Evolutionary conservation across 805 yeast genomes (phyloP).

Genomic region (Cyberlindnera mississippiensis): DNA sequence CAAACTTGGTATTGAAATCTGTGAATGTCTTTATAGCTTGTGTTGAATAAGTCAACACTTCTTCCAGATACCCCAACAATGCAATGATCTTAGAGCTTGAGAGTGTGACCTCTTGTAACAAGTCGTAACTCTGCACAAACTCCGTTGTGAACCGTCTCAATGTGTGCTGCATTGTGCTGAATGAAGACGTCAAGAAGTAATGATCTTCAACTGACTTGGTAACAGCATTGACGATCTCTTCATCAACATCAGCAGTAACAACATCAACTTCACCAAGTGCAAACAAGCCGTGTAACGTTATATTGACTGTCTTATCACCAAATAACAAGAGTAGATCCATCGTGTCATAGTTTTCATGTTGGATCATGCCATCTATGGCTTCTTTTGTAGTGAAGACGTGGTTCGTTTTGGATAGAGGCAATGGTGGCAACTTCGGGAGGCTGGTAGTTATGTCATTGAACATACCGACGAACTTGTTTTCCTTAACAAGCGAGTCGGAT

Average conservation of each 20-base stretch:
- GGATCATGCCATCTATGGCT: slow-evolving; percentile 29
- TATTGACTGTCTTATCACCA: slow-evolving; percentile 22
- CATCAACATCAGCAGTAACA: slow-evolving; percentile 10
- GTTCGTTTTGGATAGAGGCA: slow-evolving; percentile 20
- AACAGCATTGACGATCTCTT: slow-evolving; percentile 17
- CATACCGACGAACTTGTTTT: slow-evolving; percentile 22
- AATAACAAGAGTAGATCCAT: slow-evolving; percentile 28
- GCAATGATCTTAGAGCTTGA: slow-evolving; percentile 23
- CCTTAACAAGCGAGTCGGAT: neutral
- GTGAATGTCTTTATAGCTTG: slow-evolving; percentile 34
- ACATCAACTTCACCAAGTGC: slow-evolving; percentile 24
- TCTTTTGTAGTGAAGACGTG: slow-evolving; percentile 25
- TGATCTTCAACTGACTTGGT: slow-evolving; percentile 12
- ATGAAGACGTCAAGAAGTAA: slow-evolving; percentile 22
- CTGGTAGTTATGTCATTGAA: slow-evolving; percentile 29
- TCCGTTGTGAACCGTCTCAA: slow-evolving; percentile 16
- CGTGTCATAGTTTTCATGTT: slow-evolving; percentile 19
- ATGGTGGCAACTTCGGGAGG: slow-evolving; percentile 36
- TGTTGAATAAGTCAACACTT: slow-evolving; percentile 28
- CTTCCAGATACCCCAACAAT: slow-evolving; percentile 32
- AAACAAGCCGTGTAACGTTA: slow-evolving; percentile 34
- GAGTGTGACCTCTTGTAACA: slow-evolving; percentile 16
- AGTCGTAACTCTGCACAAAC: slow-evolving; percentile 11
- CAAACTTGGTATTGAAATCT: slow-evolving; percentile 35
- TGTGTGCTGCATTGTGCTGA: slow-evolving; percentile 19